Conservation (phyloP, 164 flowering plant species). For the Vitis amurensis region DNA sequence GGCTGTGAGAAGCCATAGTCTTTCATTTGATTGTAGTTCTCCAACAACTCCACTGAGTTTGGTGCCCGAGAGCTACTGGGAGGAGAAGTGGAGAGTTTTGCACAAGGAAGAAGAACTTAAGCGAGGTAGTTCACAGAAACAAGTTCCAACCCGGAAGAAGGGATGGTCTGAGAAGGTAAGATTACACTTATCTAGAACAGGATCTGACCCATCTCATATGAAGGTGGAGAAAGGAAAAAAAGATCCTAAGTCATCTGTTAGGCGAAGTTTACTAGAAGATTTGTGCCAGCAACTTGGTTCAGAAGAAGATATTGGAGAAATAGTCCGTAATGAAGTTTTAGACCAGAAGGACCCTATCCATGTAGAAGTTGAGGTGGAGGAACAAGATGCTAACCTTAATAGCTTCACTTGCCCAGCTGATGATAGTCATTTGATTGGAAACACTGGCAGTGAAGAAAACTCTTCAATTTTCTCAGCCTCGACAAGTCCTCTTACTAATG, state of each 20-base stretch:
- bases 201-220: slow-evolving; percentile 62
- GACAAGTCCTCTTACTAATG: slow-evolving; percentile 49
- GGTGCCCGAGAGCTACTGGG: slow-evolving; percentile 79
- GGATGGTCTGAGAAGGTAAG: slow-evolving; percentile 59
- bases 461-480: slow-evolving; percentile 61
- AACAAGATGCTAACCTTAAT: slow-evolving; percentile 23
- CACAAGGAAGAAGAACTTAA: slow-evolving; percentile 54
- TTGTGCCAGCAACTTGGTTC: slow-evolving; percentile 59
- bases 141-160: slow-evolving; percentile 35
- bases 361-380: slow-evolving; percentile 25
- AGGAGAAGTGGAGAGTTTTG: slow-evolving; percentile 70
- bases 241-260: slow-evolving; percentile 37
- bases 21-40: slow-evolving; percentile 43
- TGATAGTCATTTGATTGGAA: slow-evolving; percentile 36
- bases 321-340: slow-evolving; percentile 18
- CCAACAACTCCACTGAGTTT: slow-evolving; percentile 41
- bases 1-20: slow-evolving; percentile 43
- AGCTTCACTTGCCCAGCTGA: slow-evolving; percentile 21
- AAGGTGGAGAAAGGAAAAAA: slow-evolving; percentile 30
- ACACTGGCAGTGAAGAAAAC: slow-evolving; percentile 54
- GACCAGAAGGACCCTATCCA: slow-evolving; percentile 16
- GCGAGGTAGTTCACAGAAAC: slow-evolving; percentile 27
- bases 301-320: slow-evolving; percentile 45
- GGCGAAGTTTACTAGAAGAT: slow-evolving; percentile 79
- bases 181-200: slow-evolving; percentile 55